Evolutionary conservation across 371 early-diverging fungal species (phyloP).

Genomic region (Mortierella sp.): DNA sequence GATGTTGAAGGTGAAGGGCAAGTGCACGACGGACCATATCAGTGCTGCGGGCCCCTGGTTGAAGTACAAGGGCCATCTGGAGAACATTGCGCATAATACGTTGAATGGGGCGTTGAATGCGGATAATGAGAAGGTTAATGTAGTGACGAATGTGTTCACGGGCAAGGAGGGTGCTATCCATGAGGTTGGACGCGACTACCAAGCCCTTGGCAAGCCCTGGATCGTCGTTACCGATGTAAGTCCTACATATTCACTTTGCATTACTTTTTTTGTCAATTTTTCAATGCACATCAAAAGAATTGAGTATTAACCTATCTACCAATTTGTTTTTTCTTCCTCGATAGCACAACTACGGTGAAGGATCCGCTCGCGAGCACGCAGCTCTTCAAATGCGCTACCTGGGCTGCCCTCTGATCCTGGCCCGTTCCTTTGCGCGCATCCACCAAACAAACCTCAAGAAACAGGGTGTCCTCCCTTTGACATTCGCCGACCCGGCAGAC

Average conservation of each 20-base stretch:
- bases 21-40: constrained; percentile 98
- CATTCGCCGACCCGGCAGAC: constrained; percentile 86
- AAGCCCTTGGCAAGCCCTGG: constrained; percentile 87
- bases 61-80: constrained; percentile 97
- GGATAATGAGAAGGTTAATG: constrained; percentile 91
- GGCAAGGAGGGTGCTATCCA: constrained; percentile 87
- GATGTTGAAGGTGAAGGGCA: constrained; percentile 94
- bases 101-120: constrained; percentile 96
- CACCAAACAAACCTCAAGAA: constrained; percentile 99
- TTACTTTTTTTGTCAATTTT: constrained; percentile 3
- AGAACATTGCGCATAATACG: constrained; percentile 97
- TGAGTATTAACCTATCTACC: neutral
- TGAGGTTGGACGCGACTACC: constrained; percentile 91
- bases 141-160: constrained; percentile 79
- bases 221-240: constrained; percentile 91
- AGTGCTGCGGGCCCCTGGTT: constrained; percentile 97
- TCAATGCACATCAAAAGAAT: neutral
- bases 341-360: constrained; percentile 97
- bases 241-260: neutral
- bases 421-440: constrained; percentile 96
- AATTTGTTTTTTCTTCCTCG: neutral
- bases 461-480: constrained; percentile 96
- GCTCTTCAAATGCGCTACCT: constrained; percentile 95
- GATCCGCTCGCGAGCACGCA: constrained; percentile 98
- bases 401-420: constrained; percentile 91